Percentiles rank a stretch among this genome's conserved stretches.
Evolutionary conservation across 495 filamentous ascomycete species (phyloP).

Genomic region (Diplogelasinospora grovesii): DNA sequence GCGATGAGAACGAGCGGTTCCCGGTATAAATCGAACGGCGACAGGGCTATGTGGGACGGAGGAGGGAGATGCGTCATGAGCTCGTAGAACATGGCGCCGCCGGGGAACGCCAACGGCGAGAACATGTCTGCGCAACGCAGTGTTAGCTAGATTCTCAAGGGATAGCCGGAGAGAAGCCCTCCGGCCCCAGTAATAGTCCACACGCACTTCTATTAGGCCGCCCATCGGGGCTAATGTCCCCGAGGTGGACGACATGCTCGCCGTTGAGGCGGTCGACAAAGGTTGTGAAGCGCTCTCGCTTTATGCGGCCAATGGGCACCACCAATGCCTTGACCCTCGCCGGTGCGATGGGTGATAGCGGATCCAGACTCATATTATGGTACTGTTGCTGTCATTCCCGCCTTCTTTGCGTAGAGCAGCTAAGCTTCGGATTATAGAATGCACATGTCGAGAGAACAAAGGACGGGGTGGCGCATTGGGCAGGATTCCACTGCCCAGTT

Average conservation of each 20-base stretch:
- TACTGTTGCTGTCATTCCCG: conserved; percentile 40
- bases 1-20: conserved; percentile 76
- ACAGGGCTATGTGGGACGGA: conserved; percentile 66
- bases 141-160: conserved; percentile 21
- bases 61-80: conserved; percentile 72
- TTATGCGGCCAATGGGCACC: conserved; percentile 80
- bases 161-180: no score
- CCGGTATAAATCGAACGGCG: conserved; percentile 78
- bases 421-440: conserved; percentile 1
- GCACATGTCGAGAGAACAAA: conserved; percentile 7
- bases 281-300: conserved; percentile 66
- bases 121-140: conserved; percentile 70
- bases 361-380: conserved; percentile 80
- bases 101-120: conserved; percentile 85
- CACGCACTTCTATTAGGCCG: conserved; percentile 79
- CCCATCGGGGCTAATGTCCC: conserved; percentile 84
- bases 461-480: conserved; percentile 13
- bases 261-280: conserved; percentile 72
- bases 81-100: conserved; percentile 84
- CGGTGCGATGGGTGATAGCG: conserved; percentile 80
- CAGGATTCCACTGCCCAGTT: no score
- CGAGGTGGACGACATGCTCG: conserved; percentile 78
- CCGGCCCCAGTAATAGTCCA: no score
- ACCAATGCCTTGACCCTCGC: conserved; percentile 79
- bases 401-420: background rate